These are phyloP conservation scores for Vitis amurensis DNA, from an alignment of 164 flowering plant species.

Conservation along the genomic window DNA sequence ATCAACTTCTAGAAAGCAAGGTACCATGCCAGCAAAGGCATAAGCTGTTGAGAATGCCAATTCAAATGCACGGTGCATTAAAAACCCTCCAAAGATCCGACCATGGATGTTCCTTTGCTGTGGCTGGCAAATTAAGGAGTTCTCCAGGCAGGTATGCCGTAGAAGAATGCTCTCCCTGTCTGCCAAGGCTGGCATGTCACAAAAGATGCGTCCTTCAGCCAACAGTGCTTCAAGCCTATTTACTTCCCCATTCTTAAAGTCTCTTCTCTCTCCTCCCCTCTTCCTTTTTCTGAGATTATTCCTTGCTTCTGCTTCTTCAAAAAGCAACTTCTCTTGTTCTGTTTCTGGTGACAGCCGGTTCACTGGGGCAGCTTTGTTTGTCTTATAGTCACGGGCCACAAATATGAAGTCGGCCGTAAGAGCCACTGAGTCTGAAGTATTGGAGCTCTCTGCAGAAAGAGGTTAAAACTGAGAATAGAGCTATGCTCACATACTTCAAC, in stretches of 20 bases:
- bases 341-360: conserved; percentile 78
- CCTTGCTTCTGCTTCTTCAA: conserved; percentile 78
- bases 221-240: conserved; percentile 55
- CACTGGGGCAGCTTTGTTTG: conserved; percentile 84
- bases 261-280: conserved; percentile 46
- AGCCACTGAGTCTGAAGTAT: conserved; percentile 56
- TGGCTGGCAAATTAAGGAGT: conserved; percentile 92
- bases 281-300: conserved; percentile 61
- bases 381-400: conserved; percentile 95
- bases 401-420: conserved; percentile 90
- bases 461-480: not conserved
- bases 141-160: conserved; percentile 75
- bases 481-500: too few relatives aligned
- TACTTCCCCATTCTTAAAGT: conserved; percentile 39
- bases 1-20: conserved; percentile 89
- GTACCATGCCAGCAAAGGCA: conserved; percentile 80
- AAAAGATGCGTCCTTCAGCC: conserved; percentile 82
- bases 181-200: conserved; percentile 96
- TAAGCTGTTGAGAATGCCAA: conserved; percentile 93
- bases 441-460: conserved; percentile 35
- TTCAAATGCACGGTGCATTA: conserved; percentile 92
- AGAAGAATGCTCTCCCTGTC: conserved; percentile 92
- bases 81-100: conserved; percentile 91
- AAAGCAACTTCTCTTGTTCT: conserved; percentile 65
- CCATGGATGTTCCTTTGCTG: conserved; percentile 97